Conservation (phyloP, 441 rosid genomes). For the Gossypium gossypioides region DNA sequence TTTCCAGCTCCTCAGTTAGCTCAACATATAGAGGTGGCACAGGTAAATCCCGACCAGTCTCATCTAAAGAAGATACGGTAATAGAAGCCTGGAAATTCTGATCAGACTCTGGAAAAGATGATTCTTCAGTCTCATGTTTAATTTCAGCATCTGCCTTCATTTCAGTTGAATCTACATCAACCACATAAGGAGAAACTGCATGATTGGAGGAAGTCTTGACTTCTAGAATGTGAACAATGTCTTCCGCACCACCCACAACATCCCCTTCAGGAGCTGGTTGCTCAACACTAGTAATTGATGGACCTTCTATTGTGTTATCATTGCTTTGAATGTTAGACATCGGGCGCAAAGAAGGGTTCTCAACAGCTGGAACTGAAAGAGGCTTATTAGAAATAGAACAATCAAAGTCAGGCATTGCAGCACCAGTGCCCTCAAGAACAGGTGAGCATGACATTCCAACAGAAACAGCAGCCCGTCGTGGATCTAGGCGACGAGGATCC, state of each 20-base stretch:
- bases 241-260: slow-evolving; percentile 34
- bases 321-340: slow-evolving; percentile 32
- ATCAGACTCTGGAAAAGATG: slow-evolving; percentile 44
- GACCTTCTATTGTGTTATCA: slow-evolving; percentile 38
- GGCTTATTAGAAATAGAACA: slow-evolving; percentile 45
- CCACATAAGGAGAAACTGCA: slow-evolving; percentile 33
- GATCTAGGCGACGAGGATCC: slow-evolving; percentile 99
- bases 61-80: slow-evolving; percentile 43
- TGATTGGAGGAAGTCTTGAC: slow-evolving; percentile 41
- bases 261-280: slow-evolving; percentile 45
- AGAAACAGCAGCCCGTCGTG: slow-evolving; percentile 54
- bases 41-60: slow-evolving; percentile 58
- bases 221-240: slow-evolving; percentile 33
- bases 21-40: slow-evolving; percentile 65
- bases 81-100: slow-evolving; percentile 38
- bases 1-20: slow-evolving; percentile 54
- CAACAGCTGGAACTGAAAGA: slow-evolving; percentile 29
- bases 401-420: slow-evolving; percentile 44
- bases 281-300: slow-evolving; percentile 30
- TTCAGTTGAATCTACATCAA: slow-evolving; percentile 41
- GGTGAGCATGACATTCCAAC: slow-evolving; percentile 37
- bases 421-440: slow-evolving; percentile 39
- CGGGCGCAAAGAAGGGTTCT: slow-evolving; percentile 29
- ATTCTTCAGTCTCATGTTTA: slow-evolving; percentile 30
- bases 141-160: slow-evolving; percentile 40